Base-by-base conservation (phyloP, 192 early-diverging fungal species). In the Rhizophagus clarus region DNA sequence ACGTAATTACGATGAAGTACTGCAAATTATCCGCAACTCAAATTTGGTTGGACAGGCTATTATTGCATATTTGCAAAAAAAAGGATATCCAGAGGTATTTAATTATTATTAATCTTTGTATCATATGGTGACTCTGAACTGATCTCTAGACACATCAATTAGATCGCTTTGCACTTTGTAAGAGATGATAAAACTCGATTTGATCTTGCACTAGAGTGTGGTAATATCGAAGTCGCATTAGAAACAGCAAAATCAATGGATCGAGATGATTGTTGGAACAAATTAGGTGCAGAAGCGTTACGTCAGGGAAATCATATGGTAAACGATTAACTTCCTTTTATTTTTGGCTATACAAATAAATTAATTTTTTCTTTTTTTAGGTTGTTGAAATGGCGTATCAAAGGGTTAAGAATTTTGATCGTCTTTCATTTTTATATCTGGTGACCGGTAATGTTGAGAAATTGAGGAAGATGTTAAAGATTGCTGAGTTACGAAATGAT, bases 11-110 rank as follows among this genome's bases (percentile, higher is more conserved):
- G 96, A 97, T 75, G 95, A 98, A 82, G 98, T 99, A 1, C 88
- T 99, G 68, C 91, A 95, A 81, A 96, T 99, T 77, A 98, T 99
- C 83, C 94, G 95, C 67, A 97, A 91, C 76, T 96, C 95, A 9
- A 98, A 98, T 85, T 86, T 99, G 62, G 95, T 98, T 10, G 98
- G 98, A 7, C 98, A 99, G 83, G 95, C 96, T 26, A 99, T 99
- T 84, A 99, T 99, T 86, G 96, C 97, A 1, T 99, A 99, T 84
- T 84, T 99, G 77, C 97, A 99, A 84, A 98, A 98, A 91, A 98
- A 99, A 85, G 98, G 98, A 0, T 98, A 98, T 83, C 96, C 98
- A 0, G 98, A 99, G 87, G 91, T 90, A 66, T 45, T 60, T 61
- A 26, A 26, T 28, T 49, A 4, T 49, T 14, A 1, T 47, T 72